Percentiles rank a stretch among this genome's conserved stretches.
Evolutionary conservation across 2,329 filamentous ascomycete species (phyloP).

Genomic region (Aaosphaeria pasadenensis): DNA sequence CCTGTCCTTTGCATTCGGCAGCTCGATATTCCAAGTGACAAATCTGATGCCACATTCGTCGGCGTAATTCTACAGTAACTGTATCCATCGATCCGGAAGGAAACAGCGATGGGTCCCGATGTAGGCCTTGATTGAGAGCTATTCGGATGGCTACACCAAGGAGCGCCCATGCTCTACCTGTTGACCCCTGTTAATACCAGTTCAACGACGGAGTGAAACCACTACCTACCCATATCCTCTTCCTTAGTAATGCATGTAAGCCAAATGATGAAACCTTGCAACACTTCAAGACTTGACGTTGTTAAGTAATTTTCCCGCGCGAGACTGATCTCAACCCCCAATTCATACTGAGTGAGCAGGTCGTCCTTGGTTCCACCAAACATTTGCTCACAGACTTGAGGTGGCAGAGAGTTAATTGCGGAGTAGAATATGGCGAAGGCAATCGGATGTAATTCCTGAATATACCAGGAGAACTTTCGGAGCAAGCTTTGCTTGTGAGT

Average conservation of each 20-base stretch:
- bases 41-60: conserved; percentile 37
- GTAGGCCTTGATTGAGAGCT: conserved; percentile 35
- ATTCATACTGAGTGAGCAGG: conserved; percentile 28
- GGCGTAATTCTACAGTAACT: conserved; percentile 35
- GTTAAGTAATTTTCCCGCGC: conserved; percentile 37
- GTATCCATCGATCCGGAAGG: conserved; percentile 34
- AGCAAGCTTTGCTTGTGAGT: conserved; percentile 31
- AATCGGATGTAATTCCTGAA: conserved; percentile 29
- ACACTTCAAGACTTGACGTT: conserved; percentile 34
- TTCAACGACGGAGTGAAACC: background rate
- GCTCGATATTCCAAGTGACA: conserved; percentile 38
- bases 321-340: conserved; percentile 34
- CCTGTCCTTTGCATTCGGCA: conserved; percentile 39
- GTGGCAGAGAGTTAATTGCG: conserved; percentile 32
- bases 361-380: conserved; percentile 33
- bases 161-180: conserved; percentile 37
- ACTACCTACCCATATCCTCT: conserved; percentile 34
- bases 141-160: conserved; percentile 37
- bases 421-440: conserved; percentile 37
- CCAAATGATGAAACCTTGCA: conserved; percentile 37
- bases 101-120: conserved; percentile 37
- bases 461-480: conserved; percentile 25
- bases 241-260: conserved; percentile 37
- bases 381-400: conserved; percentile 24
- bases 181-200: background rate